These are phyloP conservation scores for Detonula confervacea DNA, from an alignment of 352 stramenopile genomes.

Conservation along the genomic window DNA sequence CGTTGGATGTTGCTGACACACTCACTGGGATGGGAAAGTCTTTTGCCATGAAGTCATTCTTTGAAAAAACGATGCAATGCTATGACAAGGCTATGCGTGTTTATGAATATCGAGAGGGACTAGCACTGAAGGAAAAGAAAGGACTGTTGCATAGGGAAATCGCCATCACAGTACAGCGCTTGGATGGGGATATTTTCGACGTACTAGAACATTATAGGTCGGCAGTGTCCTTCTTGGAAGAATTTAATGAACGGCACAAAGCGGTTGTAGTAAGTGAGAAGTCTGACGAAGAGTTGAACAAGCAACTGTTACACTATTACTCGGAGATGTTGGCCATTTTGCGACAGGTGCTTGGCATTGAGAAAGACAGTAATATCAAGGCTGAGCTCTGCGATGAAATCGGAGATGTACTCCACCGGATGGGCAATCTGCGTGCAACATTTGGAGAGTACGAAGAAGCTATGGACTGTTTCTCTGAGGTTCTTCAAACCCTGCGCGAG, in stretches of 20 bases:
- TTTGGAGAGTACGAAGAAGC: conserved; percentile 61
- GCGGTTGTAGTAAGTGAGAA: conserved; percentile 8
- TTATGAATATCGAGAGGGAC: conserved; percentile 57
- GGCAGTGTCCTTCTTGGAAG: conserved; percentile 62
- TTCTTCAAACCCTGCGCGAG: conserved; percentile 59
- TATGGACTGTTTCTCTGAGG: conserved; percentile 59
- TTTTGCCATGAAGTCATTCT: conserved; percentile 54
- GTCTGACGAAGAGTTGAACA: conserved; percentile 40
- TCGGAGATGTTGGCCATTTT: conserved; percentile 67
- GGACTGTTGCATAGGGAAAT: conserved; percentile 61
- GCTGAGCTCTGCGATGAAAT: conserved; percentile 61
- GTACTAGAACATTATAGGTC: conserved; percentile 65
- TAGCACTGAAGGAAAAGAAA: conserved; percentile 60
- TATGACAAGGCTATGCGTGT: conserved; percentile 68
- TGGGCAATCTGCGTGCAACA: conserved; percentile 67
- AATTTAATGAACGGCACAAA: conserved; percentile 51
- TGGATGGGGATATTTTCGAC: conserved; percentile 59
- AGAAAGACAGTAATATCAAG: conserved; percentile 52
- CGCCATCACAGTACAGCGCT: conserved; percentile 39
- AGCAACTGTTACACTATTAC: conserved; percentile 56
- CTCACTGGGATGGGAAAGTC: conserved; percentile 58
- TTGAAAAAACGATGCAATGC: conserved; percentile 68
- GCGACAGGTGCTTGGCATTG: conserved; percentile 39
- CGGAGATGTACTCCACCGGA: conserved; percentile 66
- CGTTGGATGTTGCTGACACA: conserved; percentile 55